These are phyloP conservation scores for Avena atlantica DNA, from an alignment of 176 grass and related monocot species.

Conservation along the genomic window DNA sequence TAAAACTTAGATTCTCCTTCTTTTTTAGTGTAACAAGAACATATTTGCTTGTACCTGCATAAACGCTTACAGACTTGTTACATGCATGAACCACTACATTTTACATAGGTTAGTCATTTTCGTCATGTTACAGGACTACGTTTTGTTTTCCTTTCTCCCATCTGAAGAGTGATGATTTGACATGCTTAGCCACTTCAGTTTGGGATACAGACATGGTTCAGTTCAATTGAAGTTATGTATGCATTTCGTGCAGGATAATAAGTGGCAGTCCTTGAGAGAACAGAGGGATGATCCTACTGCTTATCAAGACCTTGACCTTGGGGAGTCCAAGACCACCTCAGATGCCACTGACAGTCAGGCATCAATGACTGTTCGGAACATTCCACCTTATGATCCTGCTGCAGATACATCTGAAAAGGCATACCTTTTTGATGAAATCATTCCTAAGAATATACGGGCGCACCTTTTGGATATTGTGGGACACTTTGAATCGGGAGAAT, in stretches of 20 bases:
- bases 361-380: conserved; percentile 53
- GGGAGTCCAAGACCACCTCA: conserved; percentile 29
- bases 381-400: conserved; percentile 82
- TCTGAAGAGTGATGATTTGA: conserved; percentile 7
- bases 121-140: neutral
- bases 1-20: neutral
- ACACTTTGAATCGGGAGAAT: conserved; percentile 53
- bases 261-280: conserved; percentile 56
- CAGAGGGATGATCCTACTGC: conserved; percentile 73
- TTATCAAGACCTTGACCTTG: conserved; percentile 50
- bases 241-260: conserved; percentile 68
- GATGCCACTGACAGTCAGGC: conserved; percentile 42
- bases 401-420: conserved; percentile 74
- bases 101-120: neutral
- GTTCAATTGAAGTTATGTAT: conserved; percentile 17
- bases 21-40: neutral
- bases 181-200: conserved; percentile 10
- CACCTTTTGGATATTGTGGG: conserved; percentile 75
- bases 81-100: conserved; percentile 8
- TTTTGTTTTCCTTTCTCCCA: conserved; percentile 9
- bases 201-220: conserved; percentile 22
- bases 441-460: conserved; percentile 62
- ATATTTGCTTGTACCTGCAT: conserved; percentile 1
- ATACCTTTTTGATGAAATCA: conserved; percentile 82
- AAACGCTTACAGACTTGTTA: neutral